Percentiles rank a stretch among this genome's conserved stretches.
phyloP scores from a whole-genome alignment of 202 grass and related monocot species.

The Zizania palustris region DNA sequence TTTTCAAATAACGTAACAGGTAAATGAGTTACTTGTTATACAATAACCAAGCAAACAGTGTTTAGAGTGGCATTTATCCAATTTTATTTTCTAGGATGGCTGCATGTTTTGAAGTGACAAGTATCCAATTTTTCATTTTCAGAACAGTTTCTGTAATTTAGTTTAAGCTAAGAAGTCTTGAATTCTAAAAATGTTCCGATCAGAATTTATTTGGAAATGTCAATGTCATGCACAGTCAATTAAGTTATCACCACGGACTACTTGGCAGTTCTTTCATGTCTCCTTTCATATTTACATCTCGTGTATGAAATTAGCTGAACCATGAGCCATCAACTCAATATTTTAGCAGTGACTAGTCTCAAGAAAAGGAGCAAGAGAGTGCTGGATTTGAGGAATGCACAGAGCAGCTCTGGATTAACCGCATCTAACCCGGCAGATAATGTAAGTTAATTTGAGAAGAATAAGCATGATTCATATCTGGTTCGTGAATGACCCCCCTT shows the following conservation, averaged over 20 bases:
- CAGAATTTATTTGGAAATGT: not conserved
- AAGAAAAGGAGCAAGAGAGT: conserved; percentile 55
- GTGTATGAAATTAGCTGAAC: conserved; percentile 20
- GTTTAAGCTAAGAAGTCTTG: conserved; percentile 5
- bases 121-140: not conserved
- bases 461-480: not conserved
- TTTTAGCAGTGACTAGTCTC: conserved; percentile 25
- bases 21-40: conserved; percentile 4
- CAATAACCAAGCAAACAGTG: not conserved
- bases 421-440: conserved; percentile 23
- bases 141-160: not conserved
- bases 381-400: conserved; percentile 36
- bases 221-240: not conserved
- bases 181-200: conserved; percentile 18
- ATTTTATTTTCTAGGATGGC: not conserved
- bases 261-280: not conserved
- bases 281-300: not conserved
- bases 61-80: not conserved
- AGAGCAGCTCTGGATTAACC: conserved; percentile 46
- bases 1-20: conserved; percentile 42
- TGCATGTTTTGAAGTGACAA: not conserved
- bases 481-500: conserved; percentile 2
- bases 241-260: conserved; percentile 1
- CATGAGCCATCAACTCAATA: not conserved
- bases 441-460: conserved; percentile 40